Conservation (phyloP, 257 asterid species). For the Marsdenia floribunda region DNA sequence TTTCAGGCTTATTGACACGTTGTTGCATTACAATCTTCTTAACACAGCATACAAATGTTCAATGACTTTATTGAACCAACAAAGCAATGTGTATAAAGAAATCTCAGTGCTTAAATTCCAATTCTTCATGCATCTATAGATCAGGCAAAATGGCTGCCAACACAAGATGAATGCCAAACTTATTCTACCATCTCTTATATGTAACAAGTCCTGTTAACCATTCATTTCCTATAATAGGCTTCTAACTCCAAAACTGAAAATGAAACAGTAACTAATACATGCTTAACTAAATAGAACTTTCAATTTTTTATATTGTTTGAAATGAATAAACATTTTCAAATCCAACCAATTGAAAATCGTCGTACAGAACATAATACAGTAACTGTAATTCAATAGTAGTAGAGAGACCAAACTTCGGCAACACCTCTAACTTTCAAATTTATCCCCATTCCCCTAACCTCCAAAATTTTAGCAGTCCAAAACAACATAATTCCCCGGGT, state of each 20-base stretch:
- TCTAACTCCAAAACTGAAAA: neutral
- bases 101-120: neutral
- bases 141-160: neutral
- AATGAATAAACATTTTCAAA: too few relatives aligned
- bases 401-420: neutral
- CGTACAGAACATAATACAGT: neutral
- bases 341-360: too few relatives aligned
- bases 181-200: neutral
- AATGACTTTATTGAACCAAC: neutral
- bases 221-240: neutral
- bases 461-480: neutral
- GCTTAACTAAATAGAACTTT: too few relatives aligned
- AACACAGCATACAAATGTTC: neutral
- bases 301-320: too few relatives aligned
- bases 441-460: neutral
- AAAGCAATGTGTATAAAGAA: neutral
- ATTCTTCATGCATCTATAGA: neutral
- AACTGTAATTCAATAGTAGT: neutral
- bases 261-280: too few relatives aligned
- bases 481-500: neutral
- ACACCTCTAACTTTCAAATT: neutral
- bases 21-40: neutral
- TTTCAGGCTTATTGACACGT: too few relatives aligned
- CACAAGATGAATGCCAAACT: neutral
- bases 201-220: neutral